Conservation (phyloP, 2,329 filamentous ascomycete genomes). For the Sphaerulina vaccinii region DNA sequence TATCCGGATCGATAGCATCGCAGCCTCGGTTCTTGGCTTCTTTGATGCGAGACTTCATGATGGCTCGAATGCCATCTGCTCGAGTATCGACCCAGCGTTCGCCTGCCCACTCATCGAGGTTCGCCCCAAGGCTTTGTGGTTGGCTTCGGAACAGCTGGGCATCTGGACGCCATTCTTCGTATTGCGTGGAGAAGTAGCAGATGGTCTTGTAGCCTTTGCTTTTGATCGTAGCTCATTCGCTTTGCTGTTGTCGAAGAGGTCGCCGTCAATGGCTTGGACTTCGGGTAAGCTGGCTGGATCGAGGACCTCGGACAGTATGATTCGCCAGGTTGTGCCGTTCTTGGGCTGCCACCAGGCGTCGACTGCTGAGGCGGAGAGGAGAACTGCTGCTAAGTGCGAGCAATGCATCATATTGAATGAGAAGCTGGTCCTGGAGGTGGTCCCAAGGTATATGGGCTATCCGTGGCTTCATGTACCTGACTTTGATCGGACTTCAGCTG, state of each 20-base stretch:
- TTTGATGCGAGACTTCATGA: conserved; percentile 62
- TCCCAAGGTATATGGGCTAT: no score
- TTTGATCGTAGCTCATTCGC: conserved; percentile 12
- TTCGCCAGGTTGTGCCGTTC: conserved; percentile 10
- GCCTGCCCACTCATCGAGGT: conserved; percentile 62
- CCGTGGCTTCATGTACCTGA: no score
- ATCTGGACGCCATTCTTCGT: conserved; percentile 67
- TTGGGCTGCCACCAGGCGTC: background rate
- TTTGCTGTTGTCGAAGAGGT: conserved; percentile 12
- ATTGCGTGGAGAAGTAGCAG: conserved; percentile 73
- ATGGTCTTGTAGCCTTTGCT: conserved; percentile 40
- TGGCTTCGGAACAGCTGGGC: conserved; percentile 52
- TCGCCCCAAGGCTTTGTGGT: conserved; percentile 56
- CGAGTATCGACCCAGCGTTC: conserved; percentile 66
- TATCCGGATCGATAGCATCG: conserved; percentile 14
- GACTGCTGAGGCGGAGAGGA: background rate
- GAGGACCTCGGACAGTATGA: conserved; percentile 5
- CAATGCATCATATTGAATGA: background rate
- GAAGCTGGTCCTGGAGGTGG: background rate
- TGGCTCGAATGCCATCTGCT: conserved; percentile 57
- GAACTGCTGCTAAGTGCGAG: background rate
- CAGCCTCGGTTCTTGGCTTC: conserved; percentile 47
- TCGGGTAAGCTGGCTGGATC: background rate
- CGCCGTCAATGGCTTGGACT: conserved; percentile 13
- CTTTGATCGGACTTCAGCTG: no score